These are phyloP conservation scores for Mayamaea pseudoterrestris DNA, from an alignment of 108 stramenopile species.

Conservation along the genomic window DNA sequence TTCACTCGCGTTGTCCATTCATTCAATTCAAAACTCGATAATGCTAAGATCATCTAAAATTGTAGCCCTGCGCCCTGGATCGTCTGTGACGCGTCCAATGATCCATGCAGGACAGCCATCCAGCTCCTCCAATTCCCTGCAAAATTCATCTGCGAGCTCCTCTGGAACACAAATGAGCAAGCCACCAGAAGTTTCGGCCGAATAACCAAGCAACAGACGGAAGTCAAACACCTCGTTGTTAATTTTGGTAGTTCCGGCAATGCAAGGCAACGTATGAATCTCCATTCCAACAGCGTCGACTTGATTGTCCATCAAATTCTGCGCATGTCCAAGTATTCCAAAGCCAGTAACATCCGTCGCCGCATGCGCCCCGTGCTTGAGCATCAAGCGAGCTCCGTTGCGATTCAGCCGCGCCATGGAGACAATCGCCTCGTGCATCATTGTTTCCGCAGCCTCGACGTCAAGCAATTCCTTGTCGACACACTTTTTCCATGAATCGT, in stretches of 20 bases:
- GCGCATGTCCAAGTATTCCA: conserved; percentile 75
- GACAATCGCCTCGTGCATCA: conserved; percentile 69
- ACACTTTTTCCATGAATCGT: conserved; percentile 21
- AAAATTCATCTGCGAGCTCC: conserved; percentile 46
- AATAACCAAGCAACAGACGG: conserved; percentile 52
- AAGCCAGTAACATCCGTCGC: conserved; percentile 84
- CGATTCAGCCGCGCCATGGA: conserved; percentile 70
- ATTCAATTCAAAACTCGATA: conserved; percentile 34
- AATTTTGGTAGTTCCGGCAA: conserved; percentile 40
- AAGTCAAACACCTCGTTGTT: conserved; percentile 62
- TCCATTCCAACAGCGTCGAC: conserved; percentile 49
- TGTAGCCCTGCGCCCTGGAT: conserved; percentile 44
- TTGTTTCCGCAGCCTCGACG: conserved; percentile 41
- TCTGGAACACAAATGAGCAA: conserved; percentile 61
- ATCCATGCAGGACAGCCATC: conserved; percentile 71
- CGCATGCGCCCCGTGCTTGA: conserved; percentile 52
- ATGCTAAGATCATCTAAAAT: conserved; percentile 36
- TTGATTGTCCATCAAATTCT: conserved; percentile 77
- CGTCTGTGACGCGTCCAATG: conserved; percentile 45
- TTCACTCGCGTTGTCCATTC: too few relatives aligned
- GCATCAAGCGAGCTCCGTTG: conserved; percentile 49
- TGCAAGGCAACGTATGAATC: conserved; percentile 62
- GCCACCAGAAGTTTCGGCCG: conserved; percentile 80
- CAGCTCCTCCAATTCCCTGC: conserved; percentile 39
- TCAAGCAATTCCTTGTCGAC: conserved; percentile 20